Percentiles rank a stretch among this genome's conserved stretches.
Evolutionary conservation across 2,329 filamentous ascomycete genomes (phyloP).

Genomic region (Penicillium crustosum): DNA sequence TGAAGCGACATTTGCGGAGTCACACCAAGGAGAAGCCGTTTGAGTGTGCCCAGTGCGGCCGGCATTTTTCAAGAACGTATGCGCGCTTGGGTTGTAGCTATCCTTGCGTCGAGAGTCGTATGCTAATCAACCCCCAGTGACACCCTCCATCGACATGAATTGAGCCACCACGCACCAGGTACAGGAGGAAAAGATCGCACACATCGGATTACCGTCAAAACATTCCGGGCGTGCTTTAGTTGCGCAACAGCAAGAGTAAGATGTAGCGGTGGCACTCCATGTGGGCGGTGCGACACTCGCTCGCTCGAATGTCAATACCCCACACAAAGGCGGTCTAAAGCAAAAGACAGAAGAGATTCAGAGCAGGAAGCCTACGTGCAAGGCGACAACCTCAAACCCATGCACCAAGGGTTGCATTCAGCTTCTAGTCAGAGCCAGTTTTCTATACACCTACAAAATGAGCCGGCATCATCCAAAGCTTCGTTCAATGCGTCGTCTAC

Average conservation of each 20-base stretch:
- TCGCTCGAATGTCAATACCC: conserved; percentile 42
- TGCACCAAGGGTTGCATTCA: neutral
- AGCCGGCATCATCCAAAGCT: neutral
- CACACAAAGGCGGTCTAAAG: conserved; percentile 40
- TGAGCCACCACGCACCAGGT: conserved; percentile 41
- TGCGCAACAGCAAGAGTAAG: conserved; percentile 43
- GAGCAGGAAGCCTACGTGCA: conserved; percentile 13
- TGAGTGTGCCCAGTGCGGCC: conserved; percentile 42
- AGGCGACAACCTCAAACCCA: conserved; percentile 3
- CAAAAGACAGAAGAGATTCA: conserved; percentile 23
- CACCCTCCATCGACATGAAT: conserved; percentile 42
- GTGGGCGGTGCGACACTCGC: conserved; percentile 39
- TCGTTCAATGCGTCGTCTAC: conserved; percentile 3
- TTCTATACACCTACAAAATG: conserved; percentile 2
- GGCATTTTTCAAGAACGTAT: conserved; percentile 45
- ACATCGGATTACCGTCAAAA: conserved; percentile 45
- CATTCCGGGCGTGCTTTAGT: conserved; percentile 43
- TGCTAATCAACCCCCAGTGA: conserved; percentile 27
- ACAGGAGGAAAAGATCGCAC: conserved; percentile 35
- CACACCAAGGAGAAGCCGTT: conserved; percentile 45
- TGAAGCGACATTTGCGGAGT: conserved; percentile 44
- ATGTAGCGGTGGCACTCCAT: conserved; percentile 41
- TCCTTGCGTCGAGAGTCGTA: neutral
- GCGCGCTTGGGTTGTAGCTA: conserved; percentile 4
- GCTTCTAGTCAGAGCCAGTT: conserved; percentile 10